A percentile compares a stretch with the other conserved stretches of the same genome.
Evolutionary conservation across 768 basidiomycete species (phyloP).

Genomic region (Fomitopsis serialis): DNA sequence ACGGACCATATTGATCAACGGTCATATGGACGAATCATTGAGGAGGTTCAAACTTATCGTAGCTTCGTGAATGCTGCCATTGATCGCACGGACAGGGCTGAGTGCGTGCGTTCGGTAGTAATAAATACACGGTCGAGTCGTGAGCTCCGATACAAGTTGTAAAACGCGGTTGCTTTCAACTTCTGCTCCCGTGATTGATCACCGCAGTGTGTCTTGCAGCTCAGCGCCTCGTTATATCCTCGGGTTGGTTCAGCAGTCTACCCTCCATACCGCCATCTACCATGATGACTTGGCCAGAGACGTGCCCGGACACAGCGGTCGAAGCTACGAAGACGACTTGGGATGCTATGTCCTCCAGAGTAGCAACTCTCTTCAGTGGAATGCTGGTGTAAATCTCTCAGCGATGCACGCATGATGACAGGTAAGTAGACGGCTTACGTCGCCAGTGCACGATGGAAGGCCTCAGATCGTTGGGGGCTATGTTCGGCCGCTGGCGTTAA

Average conservation of each 20-base stretch:
- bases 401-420: too few species aligned
- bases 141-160: too few species aligned
- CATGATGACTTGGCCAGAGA: constrained; percentile 67
- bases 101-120: too few species aligned
- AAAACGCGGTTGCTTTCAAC: too few species aligned
- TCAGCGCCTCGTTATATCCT: constrained; percentile 21
- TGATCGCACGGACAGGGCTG: too few species aligned
- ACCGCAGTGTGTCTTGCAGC: background rate
- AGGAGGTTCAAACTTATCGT: too few species aligned
- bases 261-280: constrained; percentile 81
- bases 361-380: constrained; percentile 64
- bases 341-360: constrained; percentile 56
- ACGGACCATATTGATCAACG: too few species aligned
- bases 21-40: too few species aligned
- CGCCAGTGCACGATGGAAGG: constrained; percentile 56
- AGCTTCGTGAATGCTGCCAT: too few species aligned
- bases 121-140: too few species aligned
- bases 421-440: constrained; percentile 63
- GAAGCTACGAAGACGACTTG: constrained; percentile 63
- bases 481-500: constrained; percentile 59
- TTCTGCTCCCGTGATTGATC: too few species aligned
- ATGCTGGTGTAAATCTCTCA: constrained; percentile 41
- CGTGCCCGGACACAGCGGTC: constrained; percentile 57
- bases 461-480: constrained; percentile 46
- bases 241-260: constrained; percentile 37